Evolutionary conservation across 1,284 basidiomycete genomes (phyloP).

Genomic region (Peniophora sp.): DNA sequence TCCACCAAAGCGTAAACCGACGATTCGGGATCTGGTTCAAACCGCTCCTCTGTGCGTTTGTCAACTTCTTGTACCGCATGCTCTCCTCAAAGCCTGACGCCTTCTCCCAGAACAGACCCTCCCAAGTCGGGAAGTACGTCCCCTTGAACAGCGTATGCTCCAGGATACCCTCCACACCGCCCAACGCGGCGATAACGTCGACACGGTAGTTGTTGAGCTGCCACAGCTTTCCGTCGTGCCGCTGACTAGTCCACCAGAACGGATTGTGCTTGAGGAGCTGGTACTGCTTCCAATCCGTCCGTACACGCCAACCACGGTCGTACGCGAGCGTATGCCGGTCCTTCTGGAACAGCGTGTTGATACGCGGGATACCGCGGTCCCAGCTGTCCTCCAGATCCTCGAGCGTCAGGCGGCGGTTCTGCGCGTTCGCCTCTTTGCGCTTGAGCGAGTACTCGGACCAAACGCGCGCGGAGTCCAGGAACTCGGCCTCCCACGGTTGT

Average conservation of each 20-base stretch:
- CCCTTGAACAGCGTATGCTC: conserved; percentile 99
- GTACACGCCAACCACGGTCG: conserved; percentile 95
- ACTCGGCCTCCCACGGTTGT: conserved; percentile 98
- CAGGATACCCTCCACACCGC: conserved; percentile 95
- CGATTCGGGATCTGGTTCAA: conserved; percentile 98
- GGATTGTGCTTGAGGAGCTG: conserved; percentile 94
- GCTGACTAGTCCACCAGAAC: conserved; percentile 98
- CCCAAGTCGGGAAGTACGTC: conserved; percentile 91
- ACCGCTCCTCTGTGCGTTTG: conserved; percentile 94
- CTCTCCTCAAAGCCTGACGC: conserved; percentile 93
- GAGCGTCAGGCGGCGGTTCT: conserved; percentile 93
- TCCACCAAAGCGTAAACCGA: conserved; percentile 99
- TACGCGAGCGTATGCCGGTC: conserved; percentile 97
- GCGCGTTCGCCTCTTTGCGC: conserved; percentile 96
- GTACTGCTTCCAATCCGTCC: conserved; percentile 97
- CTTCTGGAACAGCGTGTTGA: conserved; percentile 97
- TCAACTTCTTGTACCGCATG: conserved; percentile 96
- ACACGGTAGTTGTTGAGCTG: conserved; percentile 98
- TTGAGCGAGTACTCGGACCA: conserved; percentile 99
- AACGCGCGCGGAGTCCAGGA: conserved; percentile 95
- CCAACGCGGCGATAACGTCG: conserved; percentile 97
- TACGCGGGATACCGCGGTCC: conserved; percentile 97
- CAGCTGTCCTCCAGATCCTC: conserved; percentile 97
- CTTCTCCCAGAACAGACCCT: conserved; percentile 96
- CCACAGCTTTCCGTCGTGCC: conserved; percentile 98